phyloP scores from a whole-genome alignment of 495 filamentous ascomycete species.

The Jackrogersella minutella region DNA sequence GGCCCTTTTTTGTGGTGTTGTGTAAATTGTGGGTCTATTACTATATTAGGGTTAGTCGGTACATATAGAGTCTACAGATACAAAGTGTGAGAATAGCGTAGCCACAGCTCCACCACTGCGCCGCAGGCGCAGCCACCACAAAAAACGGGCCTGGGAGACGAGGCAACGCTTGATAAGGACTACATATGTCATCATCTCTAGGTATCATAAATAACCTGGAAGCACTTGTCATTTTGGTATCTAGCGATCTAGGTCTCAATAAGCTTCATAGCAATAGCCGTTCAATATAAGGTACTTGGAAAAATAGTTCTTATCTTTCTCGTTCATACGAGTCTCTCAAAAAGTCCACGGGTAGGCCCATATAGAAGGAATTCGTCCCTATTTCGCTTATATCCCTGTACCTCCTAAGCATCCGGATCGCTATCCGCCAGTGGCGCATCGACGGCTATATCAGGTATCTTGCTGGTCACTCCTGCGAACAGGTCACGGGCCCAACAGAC shows the following conservation, averaged over 20 bases:
- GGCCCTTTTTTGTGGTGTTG: too few relatives aligned
- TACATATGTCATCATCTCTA: neutral
- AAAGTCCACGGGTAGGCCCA: too few relatives aligned
- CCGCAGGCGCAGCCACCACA: too few relatives aligned
- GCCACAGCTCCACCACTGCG: too few relatives aligned
- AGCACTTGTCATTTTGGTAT: neutral
- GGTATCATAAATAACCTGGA: neutral
- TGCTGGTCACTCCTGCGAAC: slow-evolving; percentile 9
- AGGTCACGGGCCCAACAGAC: slow-evolving; percentile 45
- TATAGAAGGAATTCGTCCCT: neutral
- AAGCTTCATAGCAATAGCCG: neutral
- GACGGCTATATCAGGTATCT: slow-evolving; percentile 2
- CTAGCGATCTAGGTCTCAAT: neutral
- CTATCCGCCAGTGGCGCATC: slow-evolving; percentile 7
- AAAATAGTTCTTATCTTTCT: neutral
- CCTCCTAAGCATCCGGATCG: slow-evolving; percentile 39
- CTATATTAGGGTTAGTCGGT: too few relatives aligned
- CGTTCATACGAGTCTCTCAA: neutral
- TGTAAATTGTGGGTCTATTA: too few relatives aligned
- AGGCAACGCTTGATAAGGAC: too few relatives aligned
- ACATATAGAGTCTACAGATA: too few relatives aligned
- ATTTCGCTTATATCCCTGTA: neutral
- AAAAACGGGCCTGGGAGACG: too few relatives aligned
- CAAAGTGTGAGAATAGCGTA: too few relatives aligned
- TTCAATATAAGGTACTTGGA: neutral